Conservation (phyloP, 192 early-diverging fungal genomes). For the Coemansia reversa region DNA sequence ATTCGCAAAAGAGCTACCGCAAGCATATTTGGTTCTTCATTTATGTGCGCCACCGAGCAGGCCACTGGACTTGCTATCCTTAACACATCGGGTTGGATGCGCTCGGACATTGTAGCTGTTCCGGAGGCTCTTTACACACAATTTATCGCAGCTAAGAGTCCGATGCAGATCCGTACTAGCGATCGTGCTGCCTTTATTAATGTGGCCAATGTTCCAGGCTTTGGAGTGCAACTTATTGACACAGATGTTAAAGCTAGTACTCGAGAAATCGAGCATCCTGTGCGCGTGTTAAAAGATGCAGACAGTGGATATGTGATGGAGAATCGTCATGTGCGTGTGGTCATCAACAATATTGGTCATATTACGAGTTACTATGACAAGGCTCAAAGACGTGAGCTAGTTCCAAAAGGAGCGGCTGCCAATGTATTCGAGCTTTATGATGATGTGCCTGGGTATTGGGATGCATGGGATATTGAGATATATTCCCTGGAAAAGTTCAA, state of each 20-base stretch:
- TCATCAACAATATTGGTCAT: constrained; percentile 70
- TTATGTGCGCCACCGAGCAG: neutral
- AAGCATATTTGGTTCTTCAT: constrained; percentile 24
- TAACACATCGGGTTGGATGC: constrained; percentile 67
- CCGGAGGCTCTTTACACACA: constrained; percentile 30
- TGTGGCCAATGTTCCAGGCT: constrained; percentile 35
- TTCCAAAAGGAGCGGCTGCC: constrained; percentile 56
- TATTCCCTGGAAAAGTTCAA: constrained; percentile 87
- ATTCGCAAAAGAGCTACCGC: constrained; percentile 51
- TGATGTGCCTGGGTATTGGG: constrained; percentile 86
- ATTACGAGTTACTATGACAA: constrained; percentile 65
- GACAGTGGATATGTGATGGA: constrained; percentile 59
- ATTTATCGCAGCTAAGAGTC: neutral
- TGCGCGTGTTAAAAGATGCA: constrained; percentile 10
- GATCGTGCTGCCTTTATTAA: constrained; percentile 14
- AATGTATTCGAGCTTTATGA: constrained; percentile 84
- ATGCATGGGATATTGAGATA: constrained; percentile 85
- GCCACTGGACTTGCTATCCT: constrained; percentile 44
- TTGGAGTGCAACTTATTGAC: constrained; percentile 6
- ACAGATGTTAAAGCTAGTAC: neutral
- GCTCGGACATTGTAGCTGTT: constrained; percentile 65
- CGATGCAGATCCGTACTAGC: constrained; percentile 12
- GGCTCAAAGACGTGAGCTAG: constrained; percentile 50
- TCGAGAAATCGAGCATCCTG: neutral
- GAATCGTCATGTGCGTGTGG: constrained; percentile 67